Conservation (phyloP, 1,284 basidiomycete genomes). For the Polyporus tsugae region DNA sequence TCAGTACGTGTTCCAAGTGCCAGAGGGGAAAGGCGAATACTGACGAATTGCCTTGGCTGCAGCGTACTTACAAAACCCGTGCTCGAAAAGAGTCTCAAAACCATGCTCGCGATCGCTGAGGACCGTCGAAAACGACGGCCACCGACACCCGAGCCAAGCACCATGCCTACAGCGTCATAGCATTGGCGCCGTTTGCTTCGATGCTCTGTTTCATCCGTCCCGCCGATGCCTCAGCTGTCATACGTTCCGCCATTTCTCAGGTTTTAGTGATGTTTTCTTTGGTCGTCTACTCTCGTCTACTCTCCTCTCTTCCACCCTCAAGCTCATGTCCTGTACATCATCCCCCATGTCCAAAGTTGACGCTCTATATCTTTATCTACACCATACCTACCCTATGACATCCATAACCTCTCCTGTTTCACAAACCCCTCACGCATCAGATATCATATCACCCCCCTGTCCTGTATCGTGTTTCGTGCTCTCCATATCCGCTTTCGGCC, state of each 20-base stretch:
- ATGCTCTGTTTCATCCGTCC: background rate
- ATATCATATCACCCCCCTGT: background rate
- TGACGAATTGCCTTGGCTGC: slow-evolving; percentile 39
- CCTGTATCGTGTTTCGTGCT: background rate
- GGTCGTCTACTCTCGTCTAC: background rate
- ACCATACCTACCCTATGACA: background rate
- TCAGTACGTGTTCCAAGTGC: slow-evolving; percentile 55
- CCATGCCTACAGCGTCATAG: background rate
- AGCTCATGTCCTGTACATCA: background rate
- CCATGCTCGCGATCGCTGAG: slow-evolving; percentile 45
- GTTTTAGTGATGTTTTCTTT: background rate
- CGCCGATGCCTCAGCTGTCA: background rate
- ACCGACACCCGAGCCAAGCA: background rate
- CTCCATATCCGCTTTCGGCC: background rate
- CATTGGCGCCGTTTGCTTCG: background rate
- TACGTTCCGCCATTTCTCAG: background rate
- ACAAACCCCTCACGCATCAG: background rate
- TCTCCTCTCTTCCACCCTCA: background rate
- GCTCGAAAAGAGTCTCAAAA: slow-evolving; percentile 46
- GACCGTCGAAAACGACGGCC: slow-evolving; percentile 41
- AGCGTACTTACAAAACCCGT: slow-evolving; percentile 50
- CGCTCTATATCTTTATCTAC: background rate
- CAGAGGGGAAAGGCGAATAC: background rate
- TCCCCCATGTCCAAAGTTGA: background rate
- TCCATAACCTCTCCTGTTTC: background rate